Evolutionary conservation across 73 alveolate genomes (phyloP), one percentile per base, ranked within the genome.

Genomic region (Paramecium caudatum): DNA sequence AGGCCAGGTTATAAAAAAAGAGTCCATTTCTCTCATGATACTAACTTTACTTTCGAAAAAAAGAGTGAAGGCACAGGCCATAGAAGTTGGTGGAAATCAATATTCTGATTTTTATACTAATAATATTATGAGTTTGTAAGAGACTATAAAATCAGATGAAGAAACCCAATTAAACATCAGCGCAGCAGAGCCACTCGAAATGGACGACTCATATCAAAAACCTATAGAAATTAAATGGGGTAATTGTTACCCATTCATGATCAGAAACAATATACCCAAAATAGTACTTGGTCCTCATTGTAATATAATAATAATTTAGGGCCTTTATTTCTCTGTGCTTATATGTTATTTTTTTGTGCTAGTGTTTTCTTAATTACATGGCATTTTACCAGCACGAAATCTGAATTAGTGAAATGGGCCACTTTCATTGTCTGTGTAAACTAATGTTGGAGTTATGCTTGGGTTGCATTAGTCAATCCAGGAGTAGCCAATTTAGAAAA

Each of bases 211-310:
- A 2, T 74, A 74, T 47, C 15, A 36, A 23, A 74, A 45, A 17
- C 70, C 43, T 0, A 19, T 10, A 21, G 32, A 74, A 21, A 37
- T 45, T 4, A 65, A 49, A 65, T 74, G 88, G 88, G 93, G 93
- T 63, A 86, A 63, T 47, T 86, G 70, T 43, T 25, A 41, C 23
- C 63, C 70, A 41, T 86, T 86, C 39, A n/a, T 39, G 16, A 4
- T 37, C 7, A 91, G 23, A 16, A 82, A 91, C 37, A 90, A 90
- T 13, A 78, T 36, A 2, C 95, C 95, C 10, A 69, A 65, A 33
- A 47, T 90, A n/a, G 65, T 82, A 0, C 37, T 91, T 32, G 95
- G 95, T 6, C 95, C 95, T 46, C 95, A 91, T 90, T 91, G 95
- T 90, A 91, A 41, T 65, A 33, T 32, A 13, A 37, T 36, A 17